Conservation (phyloP, 202 grass and related monocot genomes). For the Panicum virgatum region DNA sequence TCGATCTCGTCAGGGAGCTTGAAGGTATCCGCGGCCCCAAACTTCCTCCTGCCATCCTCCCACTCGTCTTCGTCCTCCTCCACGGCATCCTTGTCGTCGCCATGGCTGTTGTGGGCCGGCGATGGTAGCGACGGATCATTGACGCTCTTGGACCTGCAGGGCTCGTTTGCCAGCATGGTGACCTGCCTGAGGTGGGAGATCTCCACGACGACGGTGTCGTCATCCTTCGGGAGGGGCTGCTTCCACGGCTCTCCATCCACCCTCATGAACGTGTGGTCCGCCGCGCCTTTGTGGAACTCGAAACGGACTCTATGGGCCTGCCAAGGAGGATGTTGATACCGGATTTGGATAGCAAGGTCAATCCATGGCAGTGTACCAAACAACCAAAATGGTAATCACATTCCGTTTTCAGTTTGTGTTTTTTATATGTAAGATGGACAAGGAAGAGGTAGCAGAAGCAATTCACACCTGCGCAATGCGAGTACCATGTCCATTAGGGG, state of each 20-base stretch:
- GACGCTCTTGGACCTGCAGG: conserved; percentile 67
- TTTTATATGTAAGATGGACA: neutral
- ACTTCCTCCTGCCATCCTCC: conserved; percentile 74
- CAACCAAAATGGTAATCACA: neutral
- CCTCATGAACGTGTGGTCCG: conserved; percentile 79
- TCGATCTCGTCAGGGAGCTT: conserved; percentile 76
- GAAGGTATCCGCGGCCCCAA: conserved; percentile 83
- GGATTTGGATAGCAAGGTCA: neutral
- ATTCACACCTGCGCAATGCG: conserved; percentile 78
- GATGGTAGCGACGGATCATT: conserved; percentile 24
- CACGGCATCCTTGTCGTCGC: neutral
- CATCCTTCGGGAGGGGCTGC: conserved; percentile 74
- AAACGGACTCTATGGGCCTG: conserved; percentile 74
- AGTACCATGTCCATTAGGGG: conserved; percentile 84
- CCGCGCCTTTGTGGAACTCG: conserved; percentile 67
- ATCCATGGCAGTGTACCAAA: neutral
- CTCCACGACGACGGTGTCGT: conserved; percentile 69
- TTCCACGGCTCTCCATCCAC: conserved; percentile 96
- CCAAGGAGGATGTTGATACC: neutral
- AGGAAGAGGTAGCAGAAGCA: conserved; percentile 3
- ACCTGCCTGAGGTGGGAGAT: conserved; percentile 84
- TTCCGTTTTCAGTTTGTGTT: conserved; percentile 2
- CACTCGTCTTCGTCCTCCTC: conserved; percentile 60
- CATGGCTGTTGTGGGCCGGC: neutral
- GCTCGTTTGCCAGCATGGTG: conserved; percentile 63